A percentile compares a stretch with the other conserved stretches of the same genome.
These are phyloP conservation scores for Zizania latifolia DNA, from an alignment of 176 grass and related monocot genomes.

Conservation along the genomic window DNA sequence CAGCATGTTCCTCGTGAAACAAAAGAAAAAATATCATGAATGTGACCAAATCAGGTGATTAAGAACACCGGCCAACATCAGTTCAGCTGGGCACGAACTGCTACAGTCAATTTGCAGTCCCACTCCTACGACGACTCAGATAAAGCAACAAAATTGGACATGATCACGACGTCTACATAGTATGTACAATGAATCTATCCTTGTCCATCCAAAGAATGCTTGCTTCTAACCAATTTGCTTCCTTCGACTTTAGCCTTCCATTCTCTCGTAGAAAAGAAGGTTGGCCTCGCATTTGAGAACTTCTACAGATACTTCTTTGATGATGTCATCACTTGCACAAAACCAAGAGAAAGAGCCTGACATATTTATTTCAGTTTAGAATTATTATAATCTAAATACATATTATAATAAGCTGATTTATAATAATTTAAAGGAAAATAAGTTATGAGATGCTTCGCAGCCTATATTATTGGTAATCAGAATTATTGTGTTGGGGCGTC, in stretches of 20 bases:
- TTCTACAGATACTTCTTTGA: conserved; percentile 57
- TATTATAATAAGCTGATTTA: too few species aligned
- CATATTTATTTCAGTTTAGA: too few species aligned
- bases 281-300: conserved; percentile 55
- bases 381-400: too few species aligned
- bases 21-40: not conserved
- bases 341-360: conserved; percentile 55
- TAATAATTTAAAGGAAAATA: too few species aligned
- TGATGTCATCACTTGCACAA: conserved; percentile 36
- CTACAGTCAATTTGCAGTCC: conserved; percentile 4
- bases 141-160: conserved; percentile 3
- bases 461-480: too few species aligned
- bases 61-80: not conserved
- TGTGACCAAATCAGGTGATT: not conserved
- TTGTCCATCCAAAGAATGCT: not conserved
- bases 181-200: conserved; percentile 11
- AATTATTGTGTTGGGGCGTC: too few species aligned
- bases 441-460: too few species aligned
- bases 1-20: not conserved
- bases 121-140: not conserved
- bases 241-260: not conserved
- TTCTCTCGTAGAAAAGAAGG: conserved; percentile 70
- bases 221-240: not conserved
- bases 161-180: not conserved
- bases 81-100: not conserved